Evolutionary conservation across 225 moss, liverwort and hornwort genomes (phyloP), one percentile per base, ranked within the genome.

Genomic region (Anthoceros angustus): DNA sequence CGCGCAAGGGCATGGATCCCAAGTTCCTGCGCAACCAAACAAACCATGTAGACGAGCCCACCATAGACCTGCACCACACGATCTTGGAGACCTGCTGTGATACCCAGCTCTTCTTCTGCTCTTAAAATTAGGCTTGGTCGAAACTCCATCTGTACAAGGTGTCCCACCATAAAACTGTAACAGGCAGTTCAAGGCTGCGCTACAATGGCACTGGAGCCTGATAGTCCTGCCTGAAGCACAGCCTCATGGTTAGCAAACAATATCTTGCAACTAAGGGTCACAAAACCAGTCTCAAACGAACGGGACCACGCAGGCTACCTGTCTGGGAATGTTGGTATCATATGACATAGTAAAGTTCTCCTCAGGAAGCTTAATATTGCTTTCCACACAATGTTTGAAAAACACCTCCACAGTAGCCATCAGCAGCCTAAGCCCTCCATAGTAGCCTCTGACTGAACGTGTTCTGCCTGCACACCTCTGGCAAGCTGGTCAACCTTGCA

Each of bases 161-260:
- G 72, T 70, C 80, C 83, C 43, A 38, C 79, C 79, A 68, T 77
- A 92, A 67, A 79, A 92, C 11, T 92, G 82, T 70, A 98, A 65
- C 40, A 98, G 80, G 72, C 89, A 92, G 60, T 83, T 84, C 70
- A 98, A 66, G 21, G 92, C 72, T 73, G 98, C 92, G 82, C 98
- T 11, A 98, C 87, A 60, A 98, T 92, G 62, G 92, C 98, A 77
- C 98, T 98, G 9, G 98, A 98, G 71, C 98, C 98, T 73, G 98
- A 88, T 49, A 98, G 80, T 65, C 98, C 98, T 69, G 84, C 74
- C 87, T 95, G 78, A 45, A 60, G n/a, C 40, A 69, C 63, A 21
- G 7, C 41, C n/a, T 46, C 16, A 46, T 46, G n/a, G 5, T 46
- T 16, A 48, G 46, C 18, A 12, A 48, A 48, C 46, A 14, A 63